Base-by-base conservation (phyloP, 495 filamentous ascomycete species). In the Tuber brumale region DNA sequence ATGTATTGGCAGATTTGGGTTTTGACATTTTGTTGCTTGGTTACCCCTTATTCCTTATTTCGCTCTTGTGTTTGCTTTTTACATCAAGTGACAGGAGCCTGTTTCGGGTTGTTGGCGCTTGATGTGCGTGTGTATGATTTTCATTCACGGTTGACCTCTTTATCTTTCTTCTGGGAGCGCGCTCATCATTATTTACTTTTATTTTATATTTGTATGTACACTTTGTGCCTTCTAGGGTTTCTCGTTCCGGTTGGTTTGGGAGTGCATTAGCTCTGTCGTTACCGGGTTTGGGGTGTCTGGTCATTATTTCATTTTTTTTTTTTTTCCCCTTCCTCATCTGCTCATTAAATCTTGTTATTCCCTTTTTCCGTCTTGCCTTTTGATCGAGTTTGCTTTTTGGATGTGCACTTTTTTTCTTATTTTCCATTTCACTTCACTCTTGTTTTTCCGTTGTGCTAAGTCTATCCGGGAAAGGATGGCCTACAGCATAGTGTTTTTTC, bases 61-160 rank as follows among this genome's bases (percentile, higher is more conserved):
- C 79, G 61, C 70, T 76, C 84, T 83, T 84, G 80, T 80, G 79
- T 81, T 84, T 85, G 84, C 83, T 81, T 85, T 84, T 83, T 86
- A 83, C 83, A 84, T 81, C 81, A 84, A 74, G 70, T 57, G 18
- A 74, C 41, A n/a, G 70, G 19, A 74, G 37, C 72, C 31, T 76
- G 70, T 48, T 27, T 75, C 14, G 74, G 70, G 46, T 71, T 66
- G 61, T 48, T 66, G 57, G 57, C 57, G 57, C 57, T 35, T 66
- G 57, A 14, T 66, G 69, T 79, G 80, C 75, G 80, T 73, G 76
- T 80, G 80, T 77, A 80, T 74, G 81, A 41, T 79, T 81, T 77
- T 44, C 46, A 35, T 72, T 74, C 73, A 71, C 42, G 19, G 45
- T 73, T 82, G 83, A 85, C 83, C 74, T 82, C 75, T 82, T 83